Conservation (phyloP, 139 green algal species). For the Coelastrella sp. region DNA sequence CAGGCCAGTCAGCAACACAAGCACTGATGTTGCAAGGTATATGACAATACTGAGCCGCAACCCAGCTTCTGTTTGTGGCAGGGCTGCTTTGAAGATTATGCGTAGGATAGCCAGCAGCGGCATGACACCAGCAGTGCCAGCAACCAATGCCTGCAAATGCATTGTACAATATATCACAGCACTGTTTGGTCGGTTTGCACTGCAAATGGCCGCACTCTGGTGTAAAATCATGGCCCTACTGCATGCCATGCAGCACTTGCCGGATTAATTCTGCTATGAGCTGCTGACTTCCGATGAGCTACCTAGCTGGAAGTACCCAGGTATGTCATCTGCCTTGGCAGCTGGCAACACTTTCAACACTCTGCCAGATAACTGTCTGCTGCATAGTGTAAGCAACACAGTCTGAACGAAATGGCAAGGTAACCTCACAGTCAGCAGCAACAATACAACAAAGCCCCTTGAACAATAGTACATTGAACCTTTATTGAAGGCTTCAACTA, state of each 20-base stretch:
- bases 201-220: not conserved
- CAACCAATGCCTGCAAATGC: not conserved
- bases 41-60: not conserved
- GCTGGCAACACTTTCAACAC: not conserved
- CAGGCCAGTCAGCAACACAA: not conserved
- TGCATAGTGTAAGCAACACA: not conserved
- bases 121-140: slow-evolving; percentile 10
- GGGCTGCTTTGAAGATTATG: slow-evolving; percentile 24
- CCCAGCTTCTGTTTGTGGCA: not conserved
- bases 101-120: slow-evolving; percentile 2
- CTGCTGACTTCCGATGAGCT: not conserved
- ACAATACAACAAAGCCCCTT: no score
- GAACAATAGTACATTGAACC: no score
- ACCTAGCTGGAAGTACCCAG: no score
- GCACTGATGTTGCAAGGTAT: not conserved
- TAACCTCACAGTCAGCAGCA: no score
- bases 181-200: not conserved
- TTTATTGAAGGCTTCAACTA: no score
- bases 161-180: not conserved
- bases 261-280: not conserved
- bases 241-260: not conserved
- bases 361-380: not conserved
- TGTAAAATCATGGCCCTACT: not conserved
- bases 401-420: not conserved
- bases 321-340: no score